Percentiles rank a stretch among this genome's conserved stretches.
Conservation (phyloP, 495 filamentous ascomycete species). For the Penicillium crystallinum region DNA sequence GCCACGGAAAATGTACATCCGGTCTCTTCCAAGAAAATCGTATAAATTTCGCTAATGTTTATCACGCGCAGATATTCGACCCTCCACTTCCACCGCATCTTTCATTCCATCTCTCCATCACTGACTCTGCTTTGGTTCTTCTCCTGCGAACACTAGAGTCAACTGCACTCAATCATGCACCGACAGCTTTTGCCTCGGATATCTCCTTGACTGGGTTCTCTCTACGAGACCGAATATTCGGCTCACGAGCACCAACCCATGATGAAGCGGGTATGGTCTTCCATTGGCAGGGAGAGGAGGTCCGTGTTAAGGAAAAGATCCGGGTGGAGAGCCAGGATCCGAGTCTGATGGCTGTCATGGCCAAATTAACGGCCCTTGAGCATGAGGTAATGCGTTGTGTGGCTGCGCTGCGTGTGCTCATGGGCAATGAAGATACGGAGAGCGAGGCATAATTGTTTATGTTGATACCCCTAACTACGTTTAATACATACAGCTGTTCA, state of each 20-base stretch:
- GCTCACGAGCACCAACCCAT: slow-evolving; percentile 57
- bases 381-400: slow-evolving; percentile 65
- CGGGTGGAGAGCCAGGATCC: slow-evolving; percentile 89
- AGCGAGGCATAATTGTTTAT: slow-evolving; percentile 22
- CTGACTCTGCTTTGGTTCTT: slow-evolving; percentile 71
- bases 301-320: slow-evolving; percentile 84
- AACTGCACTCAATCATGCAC: slow-evolving; percentile 50
- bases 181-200: slow-evolving; percentile 54
- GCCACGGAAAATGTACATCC: slow-evolving; percentile 46
- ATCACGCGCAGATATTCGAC: slow-evolving; percentile 42
- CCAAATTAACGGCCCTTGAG: slow-evolving; percentile 79
- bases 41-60: neutral
- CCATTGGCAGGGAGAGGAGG: slow-evolving; percentile 60
- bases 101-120: slow-evolving; percentile 70
- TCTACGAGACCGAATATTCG: slow-evolving; percentile 52
- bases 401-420: slow-evolving; percentile 70
- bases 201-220: slow-evolving; percentile 52
- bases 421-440: slow-evolving; percentile 56
- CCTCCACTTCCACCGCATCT: slow-evolving; percentile 55
- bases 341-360: slow-evolving; percentile 76
- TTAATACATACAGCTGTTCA: neutral
- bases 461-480: slow-evolving; percentile 1
- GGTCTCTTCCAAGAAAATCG: neutral
- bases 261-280: slow-evolving; percentile 79
- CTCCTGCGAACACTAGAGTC: slow-evolving; percentile 74